Conservation (phyloP, 306 rosid species). For the Clitoria ternatea region DNA sequence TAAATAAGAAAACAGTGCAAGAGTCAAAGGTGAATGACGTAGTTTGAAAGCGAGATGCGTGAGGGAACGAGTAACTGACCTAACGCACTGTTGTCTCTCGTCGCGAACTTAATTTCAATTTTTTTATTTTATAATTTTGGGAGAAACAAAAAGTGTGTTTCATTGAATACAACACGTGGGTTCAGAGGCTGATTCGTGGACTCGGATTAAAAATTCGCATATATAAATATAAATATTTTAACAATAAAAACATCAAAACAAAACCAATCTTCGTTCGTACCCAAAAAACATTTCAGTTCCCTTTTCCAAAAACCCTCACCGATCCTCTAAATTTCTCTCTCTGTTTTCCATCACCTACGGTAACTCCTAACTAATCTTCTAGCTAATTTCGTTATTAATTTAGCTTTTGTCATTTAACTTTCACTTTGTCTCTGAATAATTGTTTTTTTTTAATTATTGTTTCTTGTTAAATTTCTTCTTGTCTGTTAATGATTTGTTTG, state of each 20-base stretch:
- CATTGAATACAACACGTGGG: constrained; percentile 35
- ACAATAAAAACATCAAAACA: background rate
- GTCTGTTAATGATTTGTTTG: background rate
- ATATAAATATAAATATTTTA: no score
- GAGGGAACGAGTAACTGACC: constrained; percentile 17
- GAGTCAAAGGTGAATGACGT: background rate
- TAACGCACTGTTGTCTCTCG: background rate
- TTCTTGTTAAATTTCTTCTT: background rate
- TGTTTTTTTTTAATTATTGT: background rate
- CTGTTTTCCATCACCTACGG: constrained; percentile 26
- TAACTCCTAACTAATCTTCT: constrained; percentile 3
- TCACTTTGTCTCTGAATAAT: background rate
- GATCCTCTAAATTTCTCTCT: constrained; percentile 19
- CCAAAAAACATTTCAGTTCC: constrained; percentile 12
- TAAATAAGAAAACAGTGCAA: background rate
- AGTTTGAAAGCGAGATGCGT: background rate
- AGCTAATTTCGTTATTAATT: background rate
- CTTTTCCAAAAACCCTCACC: background rate
- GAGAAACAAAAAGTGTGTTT: background rate
- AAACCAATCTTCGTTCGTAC: background rate
- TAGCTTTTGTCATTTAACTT: background rate
- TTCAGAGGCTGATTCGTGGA: constrained; percentile 24
- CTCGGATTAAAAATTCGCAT: background rate
- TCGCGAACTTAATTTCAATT: background rate
- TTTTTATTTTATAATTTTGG: background rate